Percentiles rank a stretch among this genome's conserved stretches.
Evolutionary conservation across 176 grass and related monocot species (phyloP).

Genomic region (Chrysopogon serrulatus): DNA sequence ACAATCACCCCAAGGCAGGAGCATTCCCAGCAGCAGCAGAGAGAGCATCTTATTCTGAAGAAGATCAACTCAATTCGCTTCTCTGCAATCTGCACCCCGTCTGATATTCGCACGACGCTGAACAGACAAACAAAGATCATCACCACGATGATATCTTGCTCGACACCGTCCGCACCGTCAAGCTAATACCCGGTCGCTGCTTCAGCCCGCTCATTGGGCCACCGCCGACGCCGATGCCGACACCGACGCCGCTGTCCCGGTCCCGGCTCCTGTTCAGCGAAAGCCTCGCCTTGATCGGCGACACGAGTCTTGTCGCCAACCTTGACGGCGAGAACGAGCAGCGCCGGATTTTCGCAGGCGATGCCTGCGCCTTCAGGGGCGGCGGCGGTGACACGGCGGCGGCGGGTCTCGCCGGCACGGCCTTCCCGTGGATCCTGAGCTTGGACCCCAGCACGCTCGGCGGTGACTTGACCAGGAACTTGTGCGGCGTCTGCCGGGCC

Average conservation of each 20-base stretch:
- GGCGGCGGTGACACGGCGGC: slow-evolving; percentile 15
- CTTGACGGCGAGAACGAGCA: slow-evolving; percentile 89
- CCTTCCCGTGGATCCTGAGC: slow-evolving; percentile 43
- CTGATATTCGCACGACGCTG: slow-evolving; percentile 22
- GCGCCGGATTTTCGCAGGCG: slow-evolving; percentile 35
- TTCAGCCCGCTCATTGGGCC: slow-evolving; percentile 58
- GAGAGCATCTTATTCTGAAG: background rate
- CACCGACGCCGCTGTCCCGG: background rate
- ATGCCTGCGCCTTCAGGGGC: slow-evolving; percentile 8
- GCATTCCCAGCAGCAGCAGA: background rate
- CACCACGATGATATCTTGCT: slow-evolving; percentile 33
- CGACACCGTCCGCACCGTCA: slow-evolving; percentile 48
- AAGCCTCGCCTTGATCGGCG: slow-evolving; percentile 68
- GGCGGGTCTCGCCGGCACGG: slow-evolving; percentile 11
- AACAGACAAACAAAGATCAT: slow-evolving; percentile 13
- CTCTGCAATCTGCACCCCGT: background rate
- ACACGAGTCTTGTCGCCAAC: slow-evolving; percentile 57
- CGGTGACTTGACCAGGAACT: slow-evolving; percentile 79
- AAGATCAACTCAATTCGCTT: background rate
- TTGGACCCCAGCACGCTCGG: slow-evolving; percentile 48
- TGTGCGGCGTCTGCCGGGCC: slow-evolving; percentile 42
- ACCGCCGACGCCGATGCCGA: background rate
- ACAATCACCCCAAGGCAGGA: background rate
- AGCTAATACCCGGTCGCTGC: slow-evolving; percentile 49
- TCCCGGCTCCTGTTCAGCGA: slow-evolving; percentile 39